phyloP scores from a whole-genome alignment of 768 basidiomycete species.

The Podaxis sp. region DNA sequence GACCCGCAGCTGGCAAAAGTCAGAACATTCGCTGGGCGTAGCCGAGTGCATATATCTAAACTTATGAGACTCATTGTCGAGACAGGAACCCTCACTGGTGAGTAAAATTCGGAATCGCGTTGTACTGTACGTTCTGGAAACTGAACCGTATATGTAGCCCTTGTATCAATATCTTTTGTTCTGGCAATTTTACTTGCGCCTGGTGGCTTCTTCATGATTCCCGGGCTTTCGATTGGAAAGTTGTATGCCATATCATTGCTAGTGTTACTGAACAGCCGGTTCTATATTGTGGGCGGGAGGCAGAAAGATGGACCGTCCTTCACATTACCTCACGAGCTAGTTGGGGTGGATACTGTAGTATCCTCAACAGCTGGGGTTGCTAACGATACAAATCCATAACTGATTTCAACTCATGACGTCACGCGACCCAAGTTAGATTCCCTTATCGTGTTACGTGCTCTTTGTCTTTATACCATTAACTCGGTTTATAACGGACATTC shows the following conservation, averaged over 20 bases:
- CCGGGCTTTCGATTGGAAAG: constrained; percentile 11
- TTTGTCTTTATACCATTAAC: not conserved
- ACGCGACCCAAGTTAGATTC: not conserved
- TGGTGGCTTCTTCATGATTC: constrained; percentile 13
- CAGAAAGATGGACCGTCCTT: not conserved
- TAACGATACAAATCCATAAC: not conserved
- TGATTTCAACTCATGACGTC: not conserved
- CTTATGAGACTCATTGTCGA: constrained; percentile 11
- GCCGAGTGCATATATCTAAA: not conserved
- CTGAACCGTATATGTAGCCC: not conserved
- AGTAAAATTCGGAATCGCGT: not conserved
- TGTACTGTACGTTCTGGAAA: not conserved
- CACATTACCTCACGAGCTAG: not conserved
- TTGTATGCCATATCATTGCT: constrained; percentile 14
- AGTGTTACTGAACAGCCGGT: constrained; percentile 12
- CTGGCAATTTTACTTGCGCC: not conserved
- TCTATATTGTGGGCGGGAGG: constrained; percentile 7
- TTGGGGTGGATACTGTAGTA: not conserved
- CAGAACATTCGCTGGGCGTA: not conserved
- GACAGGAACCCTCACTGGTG: constrained; percentile 12
- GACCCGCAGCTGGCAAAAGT: constrained; percentile 1
- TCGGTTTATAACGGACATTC: not conserved
- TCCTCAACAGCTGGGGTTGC: not conserved
- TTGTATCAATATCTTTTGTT: constrained; percentile 9
- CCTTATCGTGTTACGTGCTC: not conserved